Base-by-base conservation (phyloP, 2,329 filamentous ascomycete genomes). In the Colletotrichum tropicicola region DNA sequence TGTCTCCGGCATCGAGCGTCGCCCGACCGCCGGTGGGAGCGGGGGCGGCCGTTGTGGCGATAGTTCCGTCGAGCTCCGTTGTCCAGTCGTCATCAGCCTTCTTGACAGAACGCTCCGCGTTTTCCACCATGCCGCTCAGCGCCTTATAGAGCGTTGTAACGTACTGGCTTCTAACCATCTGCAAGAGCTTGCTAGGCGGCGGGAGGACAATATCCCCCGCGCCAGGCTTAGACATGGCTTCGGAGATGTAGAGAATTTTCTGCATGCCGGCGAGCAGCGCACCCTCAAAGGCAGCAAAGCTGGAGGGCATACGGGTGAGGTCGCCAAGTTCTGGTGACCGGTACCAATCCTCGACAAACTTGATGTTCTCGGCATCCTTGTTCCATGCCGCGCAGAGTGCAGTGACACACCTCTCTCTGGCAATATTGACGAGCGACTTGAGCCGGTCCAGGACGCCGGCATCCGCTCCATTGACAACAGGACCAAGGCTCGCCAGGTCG, bases 61-160 rank as follows among this genome's bases (percentile, higher is more conserved):
- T 75, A 37, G 80, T 78, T 6, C 76, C 74, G 13, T 85, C 83
- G 17, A 74, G 71, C 15, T 85, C 82, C 3, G 82, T 80, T 0
- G 82, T 85, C 87, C 87, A 89, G 60, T 88, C 86, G 64, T 89
- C 86, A 47, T 91, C 89, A 1, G 87, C 81, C 70, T 88, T 89
- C 70, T 89, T 87, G 13, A 89, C 77, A 3, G 90, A 86, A 61
- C 89, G 89, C 78, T 98, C 94, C 3, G 96, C 95, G 77, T 97
- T 98, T 78, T 98, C 96, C 1, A 99, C 94, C 89, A 99, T 95
- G 21, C 95, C 96, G 71, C 93, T 97, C 37, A 99, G 81, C 6
- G 93, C 93, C 76, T 97, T 97, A 79, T 98, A 98, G 44, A 99
- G 81, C 62, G 94, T 97, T 6, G 91, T 94, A 15, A 97, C 94